Percentiles rank a stretch among this genome's conserved stretches.
Evolutionary conservation across 495 filamentous ascomycete species (phyloP).

Genomic region (Diplogelasinospora grovesii): DNA sequence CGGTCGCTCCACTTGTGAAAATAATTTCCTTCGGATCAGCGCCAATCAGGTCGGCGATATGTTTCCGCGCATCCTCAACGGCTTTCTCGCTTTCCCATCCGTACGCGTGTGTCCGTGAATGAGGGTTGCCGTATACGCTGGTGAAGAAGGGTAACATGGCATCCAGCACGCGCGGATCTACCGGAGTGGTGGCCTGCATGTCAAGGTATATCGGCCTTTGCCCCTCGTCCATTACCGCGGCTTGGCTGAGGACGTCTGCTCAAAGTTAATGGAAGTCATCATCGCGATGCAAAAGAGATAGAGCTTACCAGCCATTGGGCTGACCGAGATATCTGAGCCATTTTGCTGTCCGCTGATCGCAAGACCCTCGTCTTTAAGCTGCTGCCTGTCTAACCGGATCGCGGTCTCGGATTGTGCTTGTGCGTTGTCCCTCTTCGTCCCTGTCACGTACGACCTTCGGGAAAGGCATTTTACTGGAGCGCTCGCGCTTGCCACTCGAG

Average conservation of each 20-base stretch:
- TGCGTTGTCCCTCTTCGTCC: constrained; percentile 70
- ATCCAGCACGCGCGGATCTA: constrained; percentile 89
- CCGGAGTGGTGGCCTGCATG: constrained; percentile 97
- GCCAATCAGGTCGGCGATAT: constrained; percentile 82
- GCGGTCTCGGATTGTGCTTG: constrained; percentile 77
- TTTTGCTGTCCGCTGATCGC: constrained; percentile 54
- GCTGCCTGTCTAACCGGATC: constrained; percentile 75
- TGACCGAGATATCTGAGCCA: constrained; percentile 51
- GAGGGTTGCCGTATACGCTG: constrained; percentile 92
- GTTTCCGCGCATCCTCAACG: constrained; percentile 73
- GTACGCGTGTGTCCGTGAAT: constrained; percentile 96
- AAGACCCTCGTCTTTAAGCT: constrained; percentile 67
- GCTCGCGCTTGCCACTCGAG: constrained; percentile 33
- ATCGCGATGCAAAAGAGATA: neutral
- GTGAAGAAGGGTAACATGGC: constrained; percentile 95
- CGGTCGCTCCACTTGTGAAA: constrained; percentile 95
- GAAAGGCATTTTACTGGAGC: constrained; percentile 17
- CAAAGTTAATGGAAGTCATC: constrained; percentile 3
- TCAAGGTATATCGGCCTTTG: constrained; percentile 94
- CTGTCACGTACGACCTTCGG: constrained; percentile 71
- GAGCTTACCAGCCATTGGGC: constrained; percentile 62
- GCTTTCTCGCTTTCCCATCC: constrained; percentile 97
- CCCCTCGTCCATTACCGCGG: constrained; percentile 89
- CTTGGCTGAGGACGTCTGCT: constrained; percentile 78
- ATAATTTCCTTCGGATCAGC: constrained; percentile 97